Base-by-base conservation (phyloP, 75 land plant species). In the Sequoia sempervirens region DNA sequence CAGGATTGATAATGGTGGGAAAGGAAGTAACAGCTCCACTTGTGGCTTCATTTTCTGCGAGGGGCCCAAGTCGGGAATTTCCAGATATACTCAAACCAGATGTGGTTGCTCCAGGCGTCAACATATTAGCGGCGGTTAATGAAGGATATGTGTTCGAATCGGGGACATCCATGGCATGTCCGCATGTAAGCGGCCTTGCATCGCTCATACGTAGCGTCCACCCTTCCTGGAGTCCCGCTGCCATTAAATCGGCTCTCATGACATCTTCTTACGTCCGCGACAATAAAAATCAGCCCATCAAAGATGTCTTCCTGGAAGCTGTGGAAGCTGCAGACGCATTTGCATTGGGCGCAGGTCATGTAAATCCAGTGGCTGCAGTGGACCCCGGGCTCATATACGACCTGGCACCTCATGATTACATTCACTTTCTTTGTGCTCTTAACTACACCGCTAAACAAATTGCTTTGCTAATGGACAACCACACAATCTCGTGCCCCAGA, bases 321-420 rank as follows among this genome's bases (percentile, higher is more conserved):
- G 87, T 89, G 34, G 80, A 76, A 82, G 70, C 87, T 2, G 4
- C 41, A 40, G 4, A 40, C 41, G 1, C 41, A 40, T 40, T 40
- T 0, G 93, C 88, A 82, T 73, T 87, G 45, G 97, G 95, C 41
- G 87, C 95, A 5, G 97, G 95, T 8, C 93, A 91, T 75, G 91
- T 91, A 37, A 85, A 92, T 85, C 93, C 93, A 4, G 41, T 78
- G 1, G 30, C 80, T 30, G 97, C 95, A 8, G 82, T 91, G 18
- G 87, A 93, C 78, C 97, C 97, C 0, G 94, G 97, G 11, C 92
- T 95, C n/a, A 92, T 95, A 18, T 95, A 93, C 79, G 97, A 95
- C 75, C 30, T 91, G 36, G 76, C 73, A 10, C 85, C 54, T 14
- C 17, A 88, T 6, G 95, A 95, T 76, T 95, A 95, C 83, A 78